Conservation (phyloP, 371 early-diverging fungal species). For the Mucor irregularis region DNA sequence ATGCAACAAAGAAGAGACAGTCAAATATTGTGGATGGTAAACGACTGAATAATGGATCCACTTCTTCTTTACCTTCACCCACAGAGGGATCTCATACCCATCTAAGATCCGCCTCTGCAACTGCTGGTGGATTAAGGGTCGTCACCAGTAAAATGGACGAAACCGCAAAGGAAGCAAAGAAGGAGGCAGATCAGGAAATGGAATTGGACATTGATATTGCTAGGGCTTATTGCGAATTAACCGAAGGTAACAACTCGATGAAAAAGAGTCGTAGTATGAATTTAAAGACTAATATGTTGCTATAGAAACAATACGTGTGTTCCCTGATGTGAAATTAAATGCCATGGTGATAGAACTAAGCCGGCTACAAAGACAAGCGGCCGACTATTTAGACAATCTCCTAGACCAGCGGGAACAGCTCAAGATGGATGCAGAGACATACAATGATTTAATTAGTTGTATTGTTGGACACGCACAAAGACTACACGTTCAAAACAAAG, state of each 20-base stretch:
- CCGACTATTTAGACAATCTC: slow-evolving; percentile 65
- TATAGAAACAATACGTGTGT: slow-evolving; percentile 60
- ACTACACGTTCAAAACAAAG: slow-evolving; percentile 48
- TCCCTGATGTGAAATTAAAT: slow-evolving; percentile 58
- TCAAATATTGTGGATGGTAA: slow-evolving; percentile 3
- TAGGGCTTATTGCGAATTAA: slow-evolving; percentile 52
- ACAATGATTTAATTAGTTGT: slow-evolving; percentile 84
- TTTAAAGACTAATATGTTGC: neutral
- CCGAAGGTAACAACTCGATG: slow-evolving; percentile 36
- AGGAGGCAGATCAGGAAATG: slow-evolving; percentile 39
- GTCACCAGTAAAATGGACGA: slow-evolving; percentile 20
- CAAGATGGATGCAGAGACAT: slow-evolving; percentile 86
- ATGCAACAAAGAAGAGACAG: slow-evolving; percentile 10
- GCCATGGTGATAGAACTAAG: slow-evolving; percentile 54
- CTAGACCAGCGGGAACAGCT: slow-evolving; percentile 83
- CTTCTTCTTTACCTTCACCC: slow-evolving; percentile 2
- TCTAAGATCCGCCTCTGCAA: slow-evolving; percentile 18
- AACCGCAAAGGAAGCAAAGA: slow-evolving; percentile 13
- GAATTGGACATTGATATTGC: slow-evolving; percentile 55
- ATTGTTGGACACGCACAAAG: slow-evolving; percentile 73
- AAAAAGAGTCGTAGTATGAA: neutral
- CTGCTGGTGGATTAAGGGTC: slow-evolving; percentile 12
- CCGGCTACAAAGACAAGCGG: slow-evolving; percentile 60
- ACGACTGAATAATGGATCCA: neutral
- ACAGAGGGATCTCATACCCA: slow-evolving; percentile 4